phyloP scores from a whole-genome alignment of 192 early-diverging fungal genomes.

The Rhizoclosmatium globosum region DNA sequence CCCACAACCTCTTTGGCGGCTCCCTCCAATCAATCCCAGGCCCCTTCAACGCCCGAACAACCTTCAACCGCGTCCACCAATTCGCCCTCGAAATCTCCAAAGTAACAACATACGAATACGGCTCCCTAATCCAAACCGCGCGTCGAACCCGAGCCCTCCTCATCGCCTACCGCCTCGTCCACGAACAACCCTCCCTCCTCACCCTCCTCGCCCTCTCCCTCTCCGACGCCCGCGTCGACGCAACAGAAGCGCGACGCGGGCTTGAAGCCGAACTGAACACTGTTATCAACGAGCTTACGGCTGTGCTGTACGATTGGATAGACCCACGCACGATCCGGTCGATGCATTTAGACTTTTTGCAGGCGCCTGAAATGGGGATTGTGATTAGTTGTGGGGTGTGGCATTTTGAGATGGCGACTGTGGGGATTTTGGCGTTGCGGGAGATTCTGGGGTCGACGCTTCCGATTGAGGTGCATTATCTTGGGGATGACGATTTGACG shows the following conservation, averaged over 20 bases:
- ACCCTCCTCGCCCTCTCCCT: slow-evolving; percentile 28
- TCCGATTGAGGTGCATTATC: slow-evolving; percentile 1
- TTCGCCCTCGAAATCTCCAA: slow-evolving; percentile 2
- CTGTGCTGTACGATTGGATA: not conserved
- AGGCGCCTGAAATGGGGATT: slow-evolving; percentile 1
- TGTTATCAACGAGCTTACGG: not conserved
- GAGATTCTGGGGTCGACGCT: not conserved
- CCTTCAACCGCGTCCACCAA: not conserved
- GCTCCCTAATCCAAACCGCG: slow-evolving; percentile 1
- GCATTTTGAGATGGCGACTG: not conserved
- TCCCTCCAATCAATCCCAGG: not conserved
- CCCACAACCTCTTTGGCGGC: slow-evolving; percentile 25
- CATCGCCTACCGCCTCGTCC: slow-evolving; percentile 25
- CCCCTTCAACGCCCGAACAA: not conserved
- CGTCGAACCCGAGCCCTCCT: slow-evolving; percentile 1
- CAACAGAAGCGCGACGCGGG: not conserved
- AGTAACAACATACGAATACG: not conserved
- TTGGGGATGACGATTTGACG: not conserved
- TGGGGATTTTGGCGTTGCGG: not conserved
- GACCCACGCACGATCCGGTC: not conserved
- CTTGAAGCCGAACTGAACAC: not conserved
- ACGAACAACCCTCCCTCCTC: slow-evolving; percentile 9
- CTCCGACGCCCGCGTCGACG: not conserved
- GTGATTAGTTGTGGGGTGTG: not conserved
- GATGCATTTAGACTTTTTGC: not conserved